phyloP scores from a whole-genome alignment of 2,329 filamentous ascomycete species.

The Teratosphaeria destructans region DNA sequence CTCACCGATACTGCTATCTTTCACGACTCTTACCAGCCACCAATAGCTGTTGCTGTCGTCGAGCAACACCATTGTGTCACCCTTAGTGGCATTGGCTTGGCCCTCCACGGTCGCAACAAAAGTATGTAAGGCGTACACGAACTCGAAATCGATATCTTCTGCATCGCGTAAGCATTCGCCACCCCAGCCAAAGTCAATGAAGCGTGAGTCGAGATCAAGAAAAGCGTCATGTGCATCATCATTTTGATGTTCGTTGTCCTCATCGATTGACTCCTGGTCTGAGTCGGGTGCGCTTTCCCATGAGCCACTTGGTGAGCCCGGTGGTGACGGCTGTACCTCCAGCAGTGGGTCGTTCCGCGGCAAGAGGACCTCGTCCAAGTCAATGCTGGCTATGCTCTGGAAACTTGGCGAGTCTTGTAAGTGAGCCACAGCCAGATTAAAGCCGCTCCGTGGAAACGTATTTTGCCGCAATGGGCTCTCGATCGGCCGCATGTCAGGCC shows the following conservation, averaged over 20 bases:
- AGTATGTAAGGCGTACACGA: slow-evolving; percentile 95
- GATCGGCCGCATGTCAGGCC: slow-evolving; percentile 9
- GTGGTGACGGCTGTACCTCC: slow-evolving; percentile 24
- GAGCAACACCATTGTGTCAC: slow-evolving; percentile 94
- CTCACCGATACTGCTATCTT: slow-evolving; percentile 85
- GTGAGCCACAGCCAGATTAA: slow-evolving; percentile 3
- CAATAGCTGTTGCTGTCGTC: slow-evolving; percentile 99
- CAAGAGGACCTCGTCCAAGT: slow-evolving; percentile 30
- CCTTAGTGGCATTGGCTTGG: slow-evolving; percentile 95
- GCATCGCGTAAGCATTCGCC: slow-evolving; percentile 75
- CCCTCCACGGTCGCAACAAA: slow-evolving; percentile 97
- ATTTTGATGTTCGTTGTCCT: slow-evolving; percentile 23
- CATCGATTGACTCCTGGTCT: slow-evolving; percentile 10
- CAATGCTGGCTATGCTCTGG: slow-evolving; percentile 16
- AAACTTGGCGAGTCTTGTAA: slow-evolving; percentile 12
- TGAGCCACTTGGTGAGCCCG: slow-evolving; percentile 13
- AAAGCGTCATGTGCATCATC: slow-evolving; percentile 55
- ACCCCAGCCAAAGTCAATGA: slow-evolving; percentile 63
- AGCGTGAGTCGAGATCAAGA: slow-evolving; percentile 48
- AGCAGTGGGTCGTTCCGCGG: slow-evolving; percentile 34
- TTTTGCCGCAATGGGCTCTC: slow-evolving; percentile 17
- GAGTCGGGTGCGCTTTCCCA: slow-evolving; percentile 21
- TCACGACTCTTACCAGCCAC: slow-evolving; percentile 96
- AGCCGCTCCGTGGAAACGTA: slow-evolving; percentile 9
- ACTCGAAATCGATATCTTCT: slow-evolving; percentile 99